Evolutionary conservation across 2,329 filamentous ascomycete species (phyloP).

Genomic region (Orbilia brochopaga): DNA sequence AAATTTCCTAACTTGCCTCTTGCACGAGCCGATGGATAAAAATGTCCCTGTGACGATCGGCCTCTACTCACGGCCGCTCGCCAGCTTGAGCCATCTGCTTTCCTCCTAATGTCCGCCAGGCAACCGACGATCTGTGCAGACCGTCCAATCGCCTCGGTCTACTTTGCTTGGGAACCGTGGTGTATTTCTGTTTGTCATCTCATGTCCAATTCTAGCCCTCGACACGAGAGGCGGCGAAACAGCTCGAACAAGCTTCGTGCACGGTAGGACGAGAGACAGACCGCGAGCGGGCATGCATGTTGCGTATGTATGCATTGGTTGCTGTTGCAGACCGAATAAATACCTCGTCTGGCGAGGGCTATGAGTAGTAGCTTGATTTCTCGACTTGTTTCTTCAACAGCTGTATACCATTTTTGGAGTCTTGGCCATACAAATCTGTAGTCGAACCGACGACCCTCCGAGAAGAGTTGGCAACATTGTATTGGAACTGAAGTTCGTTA

Average conservation of each 20-base stretch:
- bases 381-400: too few species aligned
- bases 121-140: not conserved
- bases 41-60: not conserved
- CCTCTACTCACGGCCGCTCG: not conserved
- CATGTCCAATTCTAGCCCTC: slow-evolving; percentile 31
- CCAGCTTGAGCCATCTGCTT: not conserved
- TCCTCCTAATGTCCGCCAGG: not conserved
- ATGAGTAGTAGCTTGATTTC: slow-evolving; percentile 16
- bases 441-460: slow-evolving; percentile 47
- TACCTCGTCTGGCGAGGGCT: slow-evolving; percentile 41
- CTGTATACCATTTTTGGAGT: slow-evolving; percentile 11
- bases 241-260: slow-evolving; percentile 2
- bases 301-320: slow-evolving; percentile 32
- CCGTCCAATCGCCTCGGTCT: not conserved
- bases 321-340: slow-evolving; percentile 39
- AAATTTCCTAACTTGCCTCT: slow-evolving; percentile 40
- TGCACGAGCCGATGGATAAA: not conserved
- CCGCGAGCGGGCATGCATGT: not conserved
- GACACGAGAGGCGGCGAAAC: slow-evolving; percentile 28
- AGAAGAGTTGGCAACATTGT: slow-evolving; percentile 19
- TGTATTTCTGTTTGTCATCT: slow-evolving; percentile 35
- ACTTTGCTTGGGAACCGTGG: not conserved
- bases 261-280: not conserved
- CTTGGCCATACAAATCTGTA: not conserved
- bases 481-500: too few species aligned